phyloP scores from a whole-genome alignment of 306 rosid genomes.

The Urtica urens region DNA sequence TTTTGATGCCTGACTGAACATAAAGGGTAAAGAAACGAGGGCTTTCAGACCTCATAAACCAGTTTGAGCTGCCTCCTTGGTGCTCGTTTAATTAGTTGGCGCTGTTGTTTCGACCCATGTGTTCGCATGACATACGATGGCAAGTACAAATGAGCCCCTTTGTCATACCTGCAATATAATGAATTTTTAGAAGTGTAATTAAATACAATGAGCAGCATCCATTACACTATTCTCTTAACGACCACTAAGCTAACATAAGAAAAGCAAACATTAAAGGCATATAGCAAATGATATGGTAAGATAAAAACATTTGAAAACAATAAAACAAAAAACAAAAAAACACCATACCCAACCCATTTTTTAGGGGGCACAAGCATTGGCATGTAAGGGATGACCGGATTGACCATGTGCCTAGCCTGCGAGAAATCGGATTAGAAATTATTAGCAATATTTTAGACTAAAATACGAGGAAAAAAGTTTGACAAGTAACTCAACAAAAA shows the following conservation, averaged over 20 bases:
- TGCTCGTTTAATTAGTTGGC: constrained; percentile 69
- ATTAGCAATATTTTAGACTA: no score
- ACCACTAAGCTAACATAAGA: no score
- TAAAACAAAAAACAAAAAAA: neutral
- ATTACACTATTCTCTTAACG: no score
- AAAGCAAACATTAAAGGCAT: no score
- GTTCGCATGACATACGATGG: constrained; percentile 93
- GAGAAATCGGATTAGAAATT: constrained; percentile 18
- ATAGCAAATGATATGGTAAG: neutral
- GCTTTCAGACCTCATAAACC: constrained; percentile 80
- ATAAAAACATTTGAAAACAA: no score
- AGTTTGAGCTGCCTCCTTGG: constrained; percentile 52
- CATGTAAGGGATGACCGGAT: constrained; percentile 96
- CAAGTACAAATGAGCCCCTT: constrained; percentile 82
- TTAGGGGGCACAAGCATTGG: constrained; percentile 94
- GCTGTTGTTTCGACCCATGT: constrained; percentile 92
- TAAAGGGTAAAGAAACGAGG: no score
- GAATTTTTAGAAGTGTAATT: neutral
- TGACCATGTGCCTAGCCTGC: constrained; percentile 98
- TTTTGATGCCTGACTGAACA: neutral
- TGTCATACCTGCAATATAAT: constrained; percentile 58
- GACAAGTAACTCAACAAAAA: no score
- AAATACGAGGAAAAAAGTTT: no score
- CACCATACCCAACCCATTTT: constrained; percentile 78
- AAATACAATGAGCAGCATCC: no score